phyloP scores from a whole-genome alignment of 202 grass and related monocot genomes.

The Sporobolus alterniflorus region DNA sequence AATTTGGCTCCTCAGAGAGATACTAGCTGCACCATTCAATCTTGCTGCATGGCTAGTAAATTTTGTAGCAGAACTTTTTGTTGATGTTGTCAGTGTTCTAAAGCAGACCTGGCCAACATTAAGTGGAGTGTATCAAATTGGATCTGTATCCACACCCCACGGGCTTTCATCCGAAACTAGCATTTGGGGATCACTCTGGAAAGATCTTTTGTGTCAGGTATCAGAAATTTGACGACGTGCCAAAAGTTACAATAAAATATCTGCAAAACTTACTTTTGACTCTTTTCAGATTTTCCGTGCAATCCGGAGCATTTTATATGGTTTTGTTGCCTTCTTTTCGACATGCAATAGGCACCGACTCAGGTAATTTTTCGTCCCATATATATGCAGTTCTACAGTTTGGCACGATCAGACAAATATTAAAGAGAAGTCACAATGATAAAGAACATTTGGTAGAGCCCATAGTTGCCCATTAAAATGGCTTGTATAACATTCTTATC shows the following conservation, averaged over 20 bases:
- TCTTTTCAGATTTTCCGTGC: conserved; percentile 82
- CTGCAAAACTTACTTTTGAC: conserved; percentile 17
- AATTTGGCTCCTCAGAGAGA: conserved; percentile 67
- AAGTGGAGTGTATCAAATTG: conserved; percentile 70
- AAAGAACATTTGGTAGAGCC: background rate
- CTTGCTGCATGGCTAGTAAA: conserved; percentile 54
- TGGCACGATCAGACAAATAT: background rate
- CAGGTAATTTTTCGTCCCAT: conserved; percentile 55
- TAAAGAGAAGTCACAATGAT: conserved; percentile 1
- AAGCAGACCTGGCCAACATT: conserved; percentile 67
- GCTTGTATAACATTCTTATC: background rate
- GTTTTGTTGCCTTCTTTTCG: conserved; percentile 89
- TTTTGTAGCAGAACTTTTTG: conserved; percentile 54
- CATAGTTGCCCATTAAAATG: background rate
- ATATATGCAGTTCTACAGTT: background rate
- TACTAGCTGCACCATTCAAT: conserved; percentile 65
- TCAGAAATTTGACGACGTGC: background rate
- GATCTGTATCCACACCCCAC: conserved; percentile 51
- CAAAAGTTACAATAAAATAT: background rate
- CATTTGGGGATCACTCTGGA: conserved; percentile 76
- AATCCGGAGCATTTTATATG: conserved; percentile 83
- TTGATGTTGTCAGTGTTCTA: conserved; percentile 55
- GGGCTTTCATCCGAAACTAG: conserved; percentile 62
- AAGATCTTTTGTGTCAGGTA: conserved; percentile 98
- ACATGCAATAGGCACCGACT: conserved; percentile 95